These are phyloP conservation scores for Ilyonectria robusta DNA, from an alignment of 2,329 filamentous ascomycete genomes.

Conservation along the genomic window DNA sequence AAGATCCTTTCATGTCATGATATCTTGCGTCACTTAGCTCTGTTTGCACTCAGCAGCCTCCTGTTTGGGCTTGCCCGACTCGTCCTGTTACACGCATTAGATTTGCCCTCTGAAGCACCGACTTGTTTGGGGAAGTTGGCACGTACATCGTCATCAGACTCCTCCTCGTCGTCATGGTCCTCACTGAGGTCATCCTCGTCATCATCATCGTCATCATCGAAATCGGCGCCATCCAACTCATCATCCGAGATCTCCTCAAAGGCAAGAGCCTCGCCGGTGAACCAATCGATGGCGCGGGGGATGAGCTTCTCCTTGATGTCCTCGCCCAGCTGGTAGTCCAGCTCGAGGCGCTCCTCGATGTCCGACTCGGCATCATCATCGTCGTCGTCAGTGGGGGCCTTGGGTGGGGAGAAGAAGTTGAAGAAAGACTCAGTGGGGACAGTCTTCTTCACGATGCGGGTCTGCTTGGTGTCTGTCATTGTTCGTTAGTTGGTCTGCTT, in stretches of 20 bases:
- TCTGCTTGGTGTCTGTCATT: conserved; percentile 94
- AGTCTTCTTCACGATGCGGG: conserved; percentile 98
- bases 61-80: conserved; percentile 91
- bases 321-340: conserved; percentile 98
- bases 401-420: conserved; percentile 98
- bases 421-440: conserved; percentile 99
- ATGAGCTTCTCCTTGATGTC: conserved; percentile 99
- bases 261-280: conserved; percentile 96
- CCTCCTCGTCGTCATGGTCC: conserved; percentile 86
- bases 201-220: conserved; percentile 93
- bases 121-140: neutral
- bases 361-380: conserved; percentile 87
- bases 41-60: conserved; percentile 97
- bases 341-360: conserved; percentile 96
- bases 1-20: conserved; percentile 47
- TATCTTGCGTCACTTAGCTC: conserved; percentile 73
- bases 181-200: conserved; percentile 90
- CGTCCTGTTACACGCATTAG: conserved; percentile 71
- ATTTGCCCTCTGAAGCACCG: neutral
- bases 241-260: conserved; percentile 93
- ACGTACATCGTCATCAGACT: conserved; percentile 83
- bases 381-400: conserved; percentile 79
- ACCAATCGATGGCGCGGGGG: conserved; percentile 98
- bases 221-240: conserved; percentile 85
- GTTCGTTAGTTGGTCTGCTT: conserved; percentile 27